Percentiles rank a stretch among this genome's conserved stretches.
Evolutionary conservation across 352 stramenopile species (phyloP).

Genomic region (Elongisporangium prolatum): DNA sequence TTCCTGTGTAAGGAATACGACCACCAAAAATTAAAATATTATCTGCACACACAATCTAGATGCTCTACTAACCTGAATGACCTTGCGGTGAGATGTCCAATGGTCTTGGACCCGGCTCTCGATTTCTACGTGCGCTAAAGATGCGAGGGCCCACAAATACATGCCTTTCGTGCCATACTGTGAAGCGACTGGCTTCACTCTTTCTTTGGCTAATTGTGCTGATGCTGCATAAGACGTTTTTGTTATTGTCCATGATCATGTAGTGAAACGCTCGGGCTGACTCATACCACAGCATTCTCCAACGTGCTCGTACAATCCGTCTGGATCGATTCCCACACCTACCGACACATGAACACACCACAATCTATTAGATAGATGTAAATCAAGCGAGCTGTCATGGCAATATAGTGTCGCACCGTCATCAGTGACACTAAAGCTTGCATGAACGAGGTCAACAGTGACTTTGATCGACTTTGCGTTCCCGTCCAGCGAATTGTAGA

Average conservation of each 20-base stretch:
- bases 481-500: constrained; percentile 77
- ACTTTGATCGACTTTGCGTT: constrained; percentile 40
- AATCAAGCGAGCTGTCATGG: not conserved
- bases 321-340: constrained; percentile 60
- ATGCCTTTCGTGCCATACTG: constrained; percentile 44
- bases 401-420: constrained; percentile 33
- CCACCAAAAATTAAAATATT: not conserved
- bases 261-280: not conserved
- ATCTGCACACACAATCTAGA: not conserved
- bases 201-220: constrained; percentile 13
- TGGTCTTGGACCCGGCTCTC: constrained; percentile 49
- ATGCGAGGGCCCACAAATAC: constrained; percentile 42
- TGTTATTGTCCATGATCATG: not conserved
- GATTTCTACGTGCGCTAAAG: constrained; percentile 48
- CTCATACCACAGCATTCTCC: constrained; percentile 38
- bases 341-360: constrained; percentile 1
- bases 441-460: constrained; percentile 29
- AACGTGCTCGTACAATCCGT: constrained; percentile 42
- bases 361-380: not conserved
- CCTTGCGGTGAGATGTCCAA: constrained; percentile 66
- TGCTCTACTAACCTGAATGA: constrained; percentile 39
- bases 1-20: constrained; percentile 22
- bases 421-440: constrained; percentile 60
- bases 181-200: constrained; percentile 1
- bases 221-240: constrained; percentile 22